Base-by-base conservation (phyloP, 23 red algal species). In the Gracilaria vermiculophylla region DNA sequence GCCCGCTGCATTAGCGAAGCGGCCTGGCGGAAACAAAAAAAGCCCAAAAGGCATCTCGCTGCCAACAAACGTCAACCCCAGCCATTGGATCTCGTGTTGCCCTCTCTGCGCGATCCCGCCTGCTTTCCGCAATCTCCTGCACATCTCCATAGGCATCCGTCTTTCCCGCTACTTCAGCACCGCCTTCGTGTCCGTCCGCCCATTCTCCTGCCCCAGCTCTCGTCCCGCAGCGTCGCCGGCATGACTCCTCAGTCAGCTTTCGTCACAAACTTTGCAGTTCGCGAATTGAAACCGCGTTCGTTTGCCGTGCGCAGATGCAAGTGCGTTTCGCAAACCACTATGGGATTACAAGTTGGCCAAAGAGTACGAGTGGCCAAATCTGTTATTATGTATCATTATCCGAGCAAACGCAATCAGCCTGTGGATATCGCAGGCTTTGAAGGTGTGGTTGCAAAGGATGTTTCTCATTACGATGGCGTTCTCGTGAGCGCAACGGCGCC, bases 351-450 rank as follows among this genome's bases (percentile, higher is more conserved):
- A 43, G 88, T 91, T 52, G 88, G 88, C 44, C 62, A 57, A 32
- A 55, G 45, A 72, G 88, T 91, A 47, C 88, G 88, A 23, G 75
- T 91, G 15, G 25, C 33, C 43, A 78, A 82, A 50, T 82, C 88
- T 9, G 56, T 91, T 19, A 80, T 82, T 12, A 91, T 91, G 88
- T 91, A 91, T 56, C 88, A 91, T 58, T 82, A 69, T 50, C 88
- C 88, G 5, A 69, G 77, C 10, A 81, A 67, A 12, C 34, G 34
- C 17, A 80, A 80, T 47, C n/a, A 81, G 35, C 36, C 64, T 11
- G 10, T 72, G 41, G 88, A 91, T 49, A 52, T 82, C 9, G 21
- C 70, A 20, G 88, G 88, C 15, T 72, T 91, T 17, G 88, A 91
- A 73, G 88, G 88, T 3, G 74, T 91, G 6, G 50, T 91, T 40